Evolutionary conservation across 305 asterid species (phyloP).

Genomic region (Striga hermonthica): DNA sequence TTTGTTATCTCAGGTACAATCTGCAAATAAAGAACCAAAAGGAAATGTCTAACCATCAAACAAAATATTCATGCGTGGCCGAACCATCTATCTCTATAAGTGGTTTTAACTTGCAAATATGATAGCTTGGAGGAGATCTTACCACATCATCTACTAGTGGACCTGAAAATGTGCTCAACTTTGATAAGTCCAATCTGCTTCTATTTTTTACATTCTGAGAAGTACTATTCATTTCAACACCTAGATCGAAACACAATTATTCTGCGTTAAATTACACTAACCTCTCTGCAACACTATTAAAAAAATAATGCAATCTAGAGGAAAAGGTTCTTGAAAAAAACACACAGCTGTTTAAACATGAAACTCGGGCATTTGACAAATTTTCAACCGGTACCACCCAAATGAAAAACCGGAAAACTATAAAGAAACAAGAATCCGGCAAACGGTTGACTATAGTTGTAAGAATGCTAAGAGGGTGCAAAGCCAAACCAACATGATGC

Average conservation of each 20-base stretch:
- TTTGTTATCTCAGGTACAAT: constrained; percentile 51
- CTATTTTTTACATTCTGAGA: constrained; percentile 48
- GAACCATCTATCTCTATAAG: too few species aligned
- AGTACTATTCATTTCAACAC: constrained; percentile 64
- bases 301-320: background rate
- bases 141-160: constrained; percentile 70
- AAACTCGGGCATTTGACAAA: background rate
- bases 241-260: constrained; percentile 37
- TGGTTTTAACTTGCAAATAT: constrained; percentile 17
- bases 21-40: constrained; percentile 47
- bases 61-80: constrained; percentile 11
- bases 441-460: background rate
- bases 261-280: background rate
- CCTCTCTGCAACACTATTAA: too few species aligned
- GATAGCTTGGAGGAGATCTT: constrained; percentile 18
- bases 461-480: too few species aligned
- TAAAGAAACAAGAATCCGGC: background rate
- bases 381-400: background rate
- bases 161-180: constrained; percentile 51
- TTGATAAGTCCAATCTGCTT: constrained; percentile 69
- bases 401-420: background rate
- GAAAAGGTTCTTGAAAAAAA: background rate
- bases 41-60: constrained; percentile 25
- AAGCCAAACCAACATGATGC: too few species aligned
- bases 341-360: background rate